These are phyloP conservation scores for Neurospora terricola DNA, from an alignment of 495 filamentous ascomycete genomes.

Conservation along the genomic window DNA sequence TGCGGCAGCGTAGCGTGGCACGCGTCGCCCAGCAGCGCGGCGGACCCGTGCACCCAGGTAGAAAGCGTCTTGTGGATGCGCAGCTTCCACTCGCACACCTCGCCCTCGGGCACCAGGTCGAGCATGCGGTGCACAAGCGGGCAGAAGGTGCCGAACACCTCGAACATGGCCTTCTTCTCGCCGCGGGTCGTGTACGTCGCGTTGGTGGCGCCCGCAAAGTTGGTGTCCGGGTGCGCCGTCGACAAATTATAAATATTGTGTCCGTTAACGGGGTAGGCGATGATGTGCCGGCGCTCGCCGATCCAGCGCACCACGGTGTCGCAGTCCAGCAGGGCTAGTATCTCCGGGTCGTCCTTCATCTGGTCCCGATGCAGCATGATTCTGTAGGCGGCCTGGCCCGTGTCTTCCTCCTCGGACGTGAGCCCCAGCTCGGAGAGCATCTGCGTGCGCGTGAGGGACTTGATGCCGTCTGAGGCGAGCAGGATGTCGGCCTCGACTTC, in stretches of 20 bases:
- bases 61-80: constrained; percentile 58
- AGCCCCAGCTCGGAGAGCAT: constrained; percentile 50
- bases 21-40: constrained; percentile 69
- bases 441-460: constrained; percentile 48
- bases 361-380: constrained; percentile 67
- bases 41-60: constrained; percentile 56
- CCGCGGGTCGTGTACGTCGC: constrained; percentile 69
- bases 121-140: constrained; percentile 64
- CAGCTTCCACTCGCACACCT: constrained; percentile 75
- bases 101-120: constrained; percentile 66
- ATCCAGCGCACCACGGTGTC: constrained; percentile 71
- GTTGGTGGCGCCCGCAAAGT: constrained; percentile 62
- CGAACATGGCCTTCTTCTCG: constrained; percentile 56
- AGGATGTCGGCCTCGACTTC: constrained; percentile 56
- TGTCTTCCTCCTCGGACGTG: constrained; percentile 54
- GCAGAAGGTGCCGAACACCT: constrained; percentile 60
- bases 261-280: constrained; percentile 68
- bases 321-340: constrained; percentile 54
- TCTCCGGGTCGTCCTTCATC: constrained; percentile 56
- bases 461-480: constrained; percentile 66
- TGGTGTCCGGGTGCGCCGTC: constrained; percentile 61
- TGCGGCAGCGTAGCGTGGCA: constrained; percentile 75
- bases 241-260: constrained; percentile 74
- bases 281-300: constrained; percentile 67
- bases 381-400: constrained; percentile 71